Base-by-base conservation (phyloP, 1,284 basidiomycete genomes). In the Ceratobasidium sp. region DNA sequence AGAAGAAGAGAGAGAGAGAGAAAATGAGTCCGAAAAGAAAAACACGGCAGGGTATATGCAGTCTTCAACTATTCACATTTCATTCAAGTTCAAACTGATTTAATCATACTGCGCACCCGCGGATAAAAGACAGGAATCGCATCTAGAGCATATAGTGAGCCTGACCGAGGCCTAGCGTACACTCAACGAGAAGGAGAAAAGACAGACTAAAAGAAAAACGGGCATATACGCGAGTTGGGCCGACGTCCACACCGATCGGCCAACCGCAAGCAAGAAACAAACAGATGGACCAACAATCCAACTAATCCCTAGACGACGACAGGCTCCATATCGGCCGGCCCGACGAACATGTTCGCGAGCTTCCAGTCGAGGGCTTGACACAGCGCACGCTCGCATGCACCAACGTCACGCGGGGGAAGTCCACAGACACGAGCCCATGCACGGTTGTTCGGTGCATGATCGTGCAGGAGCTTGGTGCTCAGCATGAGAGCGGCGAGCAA, bases 401-500 rank as follows among this genome's bases (percentile, higher is more conserved):
- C 49, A 13, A 70, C 66, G 16, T 70, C 52, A 44, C 14, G 54
- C 7, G 66, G 28, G 6, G 54, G 14, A 16, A 70, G 54, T 16
- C 66, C 66, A 14, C 66, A 70, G 16, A 70, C 66, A 21, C 66
- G 54, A 23, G 66, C 26, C 66, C 66, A 70, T 26, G 66, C 66
- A 58, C 66, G 66, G 54, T 57, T 70, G 66, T 70, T 70, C 32
- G 66, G 66, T 11, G 66, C 66, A 47, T 58, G 66, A 30, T 70
- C 66, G 28, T 70, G 66, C 41, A 70, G 30, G 32, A 71, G 44
- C 67, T 71, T 71, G 55, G 67, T 71, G 28, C 55, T 59, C 26
- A 71, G 67, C 67, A 71, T 71, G 18, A 71, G 43, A 1, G 67
- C 55, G 47, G 55, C 67, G 55, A 71, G 57, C 41, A 71, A 47